phyloP scores from a whole-genome alignment of 2,329 filamentous ascomycete genomes.

The Fusarium sp. region DNA sequence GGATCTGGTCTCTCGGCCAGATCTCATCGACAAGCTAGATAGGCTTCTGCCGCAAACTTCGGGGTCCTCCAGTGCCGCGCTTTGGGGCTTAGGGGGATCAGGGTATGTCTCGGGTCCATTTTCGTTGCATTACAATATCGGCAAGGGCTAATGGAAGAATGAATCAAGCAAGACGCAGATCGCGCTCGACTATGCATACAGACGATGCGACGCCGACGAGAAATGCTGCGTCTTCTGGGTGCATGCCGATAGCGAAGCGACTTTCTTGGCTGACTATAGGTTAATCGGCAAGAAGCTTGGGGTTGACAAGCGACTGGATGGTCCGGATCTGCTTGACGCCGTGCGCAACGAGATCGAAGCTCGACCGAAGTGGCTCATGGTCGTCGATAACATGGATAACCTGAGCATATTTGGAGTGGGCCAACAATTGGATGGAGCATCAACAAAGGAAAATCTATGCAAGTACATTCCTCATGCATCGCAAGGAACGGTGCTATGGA shows the following conservation, averaged over 20 bases:
- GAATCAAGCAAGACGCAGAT: slow-evolving; percentile 54
- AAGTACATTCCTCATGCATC: background rate
- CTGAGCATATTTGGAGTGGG: slow-evolving; percentile 9
- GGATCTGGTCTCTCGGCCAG: slow-evolving; percentile 38
- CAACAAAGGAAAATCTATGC: background rate
- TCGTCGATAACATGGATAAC: slow-evolving; percentile 25
- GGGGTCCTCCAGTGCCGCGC: too few species aligned
- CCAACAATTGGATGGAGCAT: background rate
- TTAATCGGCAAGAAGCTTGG: slow-evolving; percentile 38
- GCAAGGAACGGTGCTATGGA: slow-evolving; percentile 4
- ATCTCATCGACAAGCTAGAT: slow-evolving; percentile 32
- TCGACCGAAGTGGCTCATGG: slow-evolving; percentile 6
- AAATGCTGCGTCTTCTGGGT: slow-evolving; percentile 54
- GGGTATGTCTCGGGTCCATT: background rate
- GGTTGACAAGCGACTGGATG: slow-evolving; percentile 32
- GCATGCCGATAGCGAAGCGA: slow-evolving; percentile 51
- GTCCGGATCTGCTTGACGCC: slow-evolving; percentile 33
- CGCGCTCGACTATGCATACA: slow-evolving; percentile 53
- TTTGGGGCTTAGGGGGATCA: too few species aligned
- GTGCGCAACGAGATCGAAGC: slow-evolving; percentile 14
- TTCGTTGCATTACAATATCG: background rate
- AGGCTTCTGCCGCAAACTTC: slow-evolving; percentile 23
- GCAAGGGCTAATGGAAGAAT: too few species aligned
- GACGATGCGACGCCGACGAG: slow-evolving; percentile 25
- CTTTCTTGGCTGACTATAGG: slow-evolving; percentile 50